Conservation (phyloP, 805 yeast species). For the Nakazawaea ernobii region DNA sequence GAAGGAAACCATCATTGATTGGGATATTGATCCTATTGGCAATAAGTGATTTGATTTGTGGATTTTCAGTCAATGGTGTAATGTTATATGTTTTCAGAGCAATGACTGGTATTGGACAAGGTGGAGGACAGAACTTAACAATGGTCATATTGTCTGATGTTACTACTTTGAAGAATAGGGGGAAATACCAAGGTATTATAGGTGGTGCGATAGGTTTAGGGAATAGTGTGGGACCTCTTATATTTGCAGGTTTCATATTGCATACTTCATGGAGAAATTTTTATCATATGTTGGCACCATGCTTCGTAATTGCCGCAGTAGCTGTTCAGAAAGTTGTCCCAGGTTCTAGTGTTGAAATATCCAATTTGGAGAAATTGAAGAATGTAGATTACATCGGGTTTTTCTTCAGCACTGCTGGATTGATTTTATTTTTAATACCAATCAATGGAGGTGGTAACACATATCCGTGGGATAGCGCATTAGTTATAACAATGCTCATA, state of each 20-base stretch:
- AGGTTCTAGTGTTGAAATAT: constrained; percentile 29
- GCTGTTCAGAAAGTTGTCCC: constrained; percentile 24
- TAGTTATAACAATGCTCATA: constrained; percentile 31
- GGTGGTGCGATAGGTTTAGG: constrained; percentile 46
- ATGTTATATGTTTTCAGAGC: constrained; percentile 48
- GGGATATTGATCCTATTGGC: constrained; percentile 32
- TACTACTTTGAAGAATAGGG: constrained; percentile 44
- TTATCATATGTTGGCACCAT: constrained; percentile 42
- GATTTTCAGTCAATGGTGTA: constrained; percentile 39
- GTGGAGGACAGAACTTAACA: constrained; percentile 43
- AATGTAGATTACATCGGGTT: constrained; percentile 48
- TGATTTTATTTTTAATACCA: constrained; percentile 46
- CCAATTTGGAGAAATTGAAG: constrained; percentile 30
- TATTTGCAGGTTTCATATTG: constrained; percentile 44
- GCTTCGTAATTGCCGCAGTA: constrained; percentile 21
- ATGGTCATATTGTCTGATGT: constrained; percentile 53
- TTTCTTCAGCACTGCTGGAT: constrained; percentile 35
- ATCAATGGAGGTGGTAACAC: constrained; percentile 54
- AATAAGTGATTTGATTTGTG: constrained; percentile 43
- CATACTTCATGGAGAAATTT: constrained; percentile 46
- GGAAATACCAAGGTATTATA: constrained; percentile 49
- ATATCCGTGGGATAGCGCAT: constrained; percentile 43
- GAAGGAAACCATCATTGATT: constrained; percentile 40
- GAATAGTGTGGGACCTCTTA: constrained; percentile 48
- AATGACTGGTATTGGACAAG: constrained; percentile 49